Percentiles rank a stretch among this genome's conserved stretches.
phyloP scores from a whole-genome alignment of 257 asterid species.

The Verbascum thapsus region DNA sequence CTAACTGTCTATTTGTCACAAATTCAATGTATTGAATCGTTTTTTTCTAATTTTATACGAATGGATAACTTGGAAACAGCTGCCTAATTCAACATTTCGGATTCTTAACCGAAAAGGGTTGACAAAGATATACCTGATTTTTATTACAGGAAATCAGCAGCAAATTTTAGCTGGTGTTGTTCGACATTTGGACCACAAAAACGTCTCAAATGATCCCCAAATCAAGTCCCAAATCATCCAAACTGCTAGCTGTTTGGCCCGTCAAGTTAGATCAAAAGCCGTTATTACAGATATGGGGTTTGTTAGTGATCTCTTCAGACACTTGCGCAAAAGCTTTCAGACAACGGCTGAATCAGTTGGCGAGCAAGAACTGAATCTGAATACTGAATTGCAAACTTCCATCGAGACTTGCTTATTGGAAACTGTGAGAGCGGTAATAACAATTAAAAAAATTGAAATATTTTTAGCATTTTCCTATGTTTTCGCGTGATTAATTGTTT shows the following conservation, averaged over 20 bases:
- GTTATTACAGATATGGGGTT: conserved; percentile 79
- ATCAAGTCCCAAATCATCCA: conserved; percentile 67
- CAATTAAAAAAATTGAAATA: conserved; percentile 2
- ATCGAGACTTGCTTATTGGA: conserved; percentile 85
- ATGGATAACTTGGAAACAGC: neutral
- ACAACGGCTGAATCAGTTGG: conserved; percentile 76
- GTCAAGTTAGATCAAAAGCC: conserved; percentile 66
- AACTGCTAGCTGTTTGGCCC: conserved; percentile 82
- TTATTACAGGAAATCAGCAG: conserved; percentile 66
- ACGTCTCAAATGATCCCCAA: conserved; percentile 73
- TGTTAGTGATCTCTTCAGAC: conserved; percentile 87
- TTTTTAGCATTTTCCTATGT: neutral
- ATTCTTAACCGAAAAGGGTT: conserved; percentile 19
- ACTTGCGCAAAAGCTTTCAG: conserved; percentile 90
- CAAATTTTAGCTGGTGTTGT: conserved; percentile 74
- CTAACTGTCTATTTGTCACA: neutral
- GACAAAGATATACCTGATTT: conserved; percentile 22
- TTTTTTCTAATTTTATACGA: neutral
- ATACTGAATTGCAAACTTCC: conserved; percentile 68
- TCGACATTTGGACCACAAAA: conserved; percentile 95
- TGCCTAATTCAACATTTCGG: conserved; percentile 9
- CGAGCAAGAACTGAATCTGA: conserved; percentile 60
- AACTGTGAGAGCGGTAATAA: conserved; percentile 89
- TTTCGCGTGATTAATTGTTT: conserved; percentile 20
- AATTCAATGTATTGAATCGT: neutral